A percentile compares a stretch with the other conserved stretches of the same genome.
Conservation (phyloP, 1,284 basidiomycete genomes). For the Irpex sp. region DNA sequence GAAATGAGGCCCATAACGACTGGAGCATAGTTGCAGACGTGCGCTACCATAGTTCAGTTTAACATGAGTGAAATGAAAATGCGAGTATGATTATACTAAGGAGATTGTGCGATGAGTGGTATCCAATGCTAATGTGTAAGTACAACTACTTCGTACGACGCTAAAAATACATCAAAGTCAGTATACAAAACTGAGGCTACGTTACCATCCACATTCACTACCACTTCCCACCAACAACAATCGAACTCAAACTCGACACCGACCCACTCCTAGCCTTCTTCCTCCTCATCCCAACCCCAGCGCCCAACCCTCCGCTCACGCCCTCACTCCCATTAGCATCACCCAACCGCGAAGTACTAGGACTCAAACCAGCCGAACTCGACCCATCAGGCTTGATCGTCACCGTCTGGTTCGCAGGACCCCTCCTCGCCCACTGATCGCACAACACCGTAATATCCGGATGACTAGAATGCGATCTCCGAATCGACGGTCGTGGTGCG, state of each 20-base stretch:
- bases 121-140: too few relatives aligned
- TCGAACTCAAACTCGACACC: not conserved
- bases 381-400: slow-evolving; percentile 19
- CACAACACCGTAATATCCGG: slow-evolving; percentile 54
- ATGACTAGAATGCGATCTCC: slow-evolving; percentile 45
- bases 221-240: not conserved
- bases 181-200: too few relatives aligned
- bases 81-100: too few relatives aligned
- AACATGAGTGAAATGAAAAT: too few relatives aligned
- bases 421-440: slow-evolving; percentile 46
- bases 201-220: not conserved
- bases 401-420: slow-evolving; percentile 52
- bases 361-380: not conserved
- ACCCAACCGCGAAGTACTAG: too few relatives aligned
- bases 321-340: too few relatives aligned
- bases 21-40: not conserved
- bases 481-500: slow-evolving; percentile 45
- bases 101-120: too few relatives aligned
- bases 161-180: too few relatives aligned
- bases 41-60: too few relatives aligned
- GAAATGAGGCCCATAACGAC: slow-evolving; percentile 24
- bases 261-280: not conserved
- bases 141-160: too few relatives aligned
- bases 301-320: too few relatives aligned
- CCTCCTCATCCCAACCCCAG: not conserved